Percentiles rank a stretch among this genome's conserved stretches.
These are phyloP conservation scores for Coprinellus aureogranulatus DNA, from an alignment of 768 basidiomycete genomes.

Conservation along the genomic window DNA sequence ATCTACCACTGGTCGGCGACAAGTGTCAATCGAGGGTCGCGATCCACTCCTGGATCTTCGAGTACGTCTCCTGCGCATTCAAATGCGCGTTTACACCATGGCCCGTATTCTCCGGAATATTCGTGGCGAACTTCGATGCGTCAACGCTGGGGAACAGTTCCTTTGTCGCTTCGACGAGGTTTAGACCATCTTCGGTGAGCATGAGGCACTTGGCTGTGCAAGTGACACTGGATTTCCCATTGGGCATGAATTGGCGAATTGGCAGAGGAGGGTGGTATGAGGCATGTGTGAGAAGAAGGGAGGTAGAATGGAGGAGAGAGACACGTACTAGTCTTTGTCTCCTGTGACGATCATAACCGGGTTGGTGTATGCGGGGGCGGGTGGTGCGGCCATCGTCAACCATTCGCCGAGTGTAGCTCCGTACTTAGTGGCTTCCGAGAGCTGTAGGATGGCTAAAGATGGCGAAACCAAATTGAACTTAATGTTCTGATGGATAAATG, in stretches of 20 bases:
- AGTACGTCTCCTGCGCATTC: slow-evolving; percentile 11
- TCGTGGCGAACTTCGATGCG: slow-evolving; percentile 3
- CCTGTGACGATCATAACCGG: not conserved
- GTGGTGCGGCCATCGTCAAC: not conserved
- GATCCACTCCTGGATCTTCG: slow-evolving; percentile 16
- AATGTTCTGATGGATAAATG: not conserved
- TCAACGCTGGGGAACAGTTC: slow-evolving; percentile 13
- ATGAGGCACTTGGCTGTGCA: too few species aligned
- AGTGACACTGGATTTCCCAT: too few species aligned
- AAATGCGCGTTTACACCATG: slow-evolving; percentile 18
- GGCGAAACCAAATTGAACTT: not conserved
- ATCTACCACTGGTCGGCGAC: too few species aligned
- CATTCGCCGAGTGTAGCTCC: not conserved
- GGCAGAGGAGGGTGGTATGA: not conserved
- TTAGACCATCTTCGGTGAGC: too few species aligned
- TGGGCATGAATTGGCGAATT: not conserved
- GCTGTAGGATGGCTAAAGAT: not conserved
- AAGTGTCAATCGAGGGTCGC: not conserved
- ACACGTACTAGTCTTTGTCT: not conserved
- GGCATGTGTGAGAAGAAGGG: not conserved
- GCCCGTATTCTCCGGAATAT: slow-evolving; percentile 15
- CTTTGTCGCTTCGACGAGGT: too few species aligned
- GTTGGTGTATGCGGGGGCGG: not conserved
- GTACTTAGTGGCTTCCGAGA: not conserved
- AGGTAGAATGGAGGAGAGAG: not conserved